Evolutionary conservation across 208 protist species (phyloP).

Genomic region (Histomonas meleagridis): DNA sequence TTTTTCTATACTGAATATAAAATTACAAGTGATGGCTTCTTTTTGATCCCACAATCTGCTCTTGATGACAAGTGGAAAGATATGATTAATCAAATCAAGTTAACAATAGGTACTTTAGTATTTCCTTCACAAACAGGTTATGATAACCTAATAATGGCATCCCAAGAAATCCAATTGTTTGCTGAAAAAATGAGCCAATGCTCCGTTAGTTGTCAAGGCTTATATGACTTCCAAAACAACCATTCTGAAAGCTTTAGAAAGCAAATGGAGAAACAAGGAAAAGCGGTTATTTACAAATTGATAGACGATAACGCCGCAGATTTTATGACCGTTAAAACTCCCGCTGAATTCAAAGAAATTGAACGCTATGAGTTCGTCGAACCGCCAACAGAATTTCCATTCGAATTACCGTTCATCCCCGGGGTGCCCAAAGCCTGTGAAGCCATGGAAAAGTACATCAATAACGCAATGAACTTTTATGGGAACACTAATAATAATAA

Average conservation of each 20-base stretch:
- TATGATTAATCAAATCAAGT: neutral
- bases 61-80: neutral
- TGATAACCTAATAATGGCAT: neutral
- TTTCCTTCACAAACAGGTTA: neutral
- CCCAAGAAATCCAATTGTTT: neutral
- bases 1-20: neutral
- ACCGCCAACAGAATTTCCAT: neutral
- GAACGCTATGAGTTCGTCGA: neutral
- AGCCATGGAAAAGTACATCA: neutral
- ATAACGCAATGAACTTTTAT: neutral
- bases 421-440: neutral
- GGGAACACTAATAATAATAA: neutral
- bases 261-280: neutral
- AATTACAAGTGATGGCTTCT: neutral
- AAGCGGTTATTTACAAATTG: neutral
- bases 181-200: neutral
- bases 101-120: neutral
- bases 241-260: neutral
- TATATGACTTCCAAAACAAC: neutral
- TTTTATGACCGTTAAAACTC: neutral
- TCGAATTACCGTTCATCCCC: neutral
- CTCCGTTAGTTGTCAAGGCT: neutral
- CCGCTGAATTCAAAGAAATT: neutral
- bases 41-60: neutral
- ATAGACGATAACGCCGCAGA: neutral